phyloP scores from a whole-genome alignment of 2,329 filamentous ascomycete species.

The Gaeumannomyces tritici region DNA sequence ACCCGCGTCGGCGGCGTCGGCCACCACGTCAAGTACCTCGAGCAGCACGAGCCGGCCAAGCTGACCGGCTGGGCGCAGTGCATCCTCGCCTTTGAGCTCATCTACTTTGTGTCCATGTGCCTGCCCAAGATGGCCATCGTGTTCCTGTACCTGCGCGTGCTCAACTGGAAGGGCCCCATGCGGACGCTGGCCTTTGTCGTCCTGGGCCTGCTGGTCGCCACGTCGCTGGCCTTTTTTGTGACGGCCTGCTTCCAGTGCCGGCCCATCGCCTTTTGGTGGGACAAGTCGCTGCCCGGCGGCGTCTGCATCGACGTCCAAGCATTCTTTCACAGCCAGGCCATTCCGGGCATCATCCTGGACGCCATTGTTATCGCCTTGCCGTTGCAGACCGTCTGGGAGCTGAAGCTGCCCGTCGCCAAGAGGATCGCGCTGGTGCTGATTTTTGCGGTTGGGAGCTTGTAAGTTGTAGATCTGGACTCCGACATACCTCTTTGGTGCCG shows the following conservation, averaged over 20 bases:
- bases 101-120: conserved; percentile 17
- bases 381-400: conserved; percentile 15
- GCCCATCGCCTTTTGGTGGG: conserved; percentile 13
- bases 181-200: conserved; percentile 10
- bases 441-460: conserved; percentile 13
- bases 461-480: too few species aligned
- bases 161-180: conserved; percentile 15
- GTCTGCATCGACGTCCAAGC: conserved; percentile 14
- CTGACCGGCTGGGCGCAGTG: conserved; percentile 14
- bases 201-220: conserved; percentile 11
- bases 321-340: conserved; percentile 17
- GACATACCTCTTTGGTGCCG: too few species aligned
- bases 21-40: conserved; percentile 11
- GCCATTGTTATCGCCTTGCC: conserved; percentile 16
- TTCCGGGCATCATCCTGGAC: conserved; percentile 16
- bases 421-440: conserved; percentile 15
- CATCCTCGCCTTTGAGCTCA: conserved; percentile 16
- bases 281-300: conserved; percentile 3
- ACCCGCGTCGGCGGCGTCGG: conserved; percentile 16
- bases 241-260: conserved; percentile 14
- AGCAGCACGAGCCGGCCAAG: conserved; percentile 8
- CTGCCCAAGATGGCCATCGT: conserved; percentile 20
- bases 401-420: conserved; percentile 15
- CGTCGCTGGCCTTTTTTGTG: conserved; percentile 13
- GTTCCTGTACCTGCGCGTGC: conserved; percentile 19